A percentile compares a stretch with the other conserved stretches of the same genome.
phyloP scores from a whole-genome alignment of 1,284 basidiomycete genomes.

The Apiotrichum sp. region DNA sequence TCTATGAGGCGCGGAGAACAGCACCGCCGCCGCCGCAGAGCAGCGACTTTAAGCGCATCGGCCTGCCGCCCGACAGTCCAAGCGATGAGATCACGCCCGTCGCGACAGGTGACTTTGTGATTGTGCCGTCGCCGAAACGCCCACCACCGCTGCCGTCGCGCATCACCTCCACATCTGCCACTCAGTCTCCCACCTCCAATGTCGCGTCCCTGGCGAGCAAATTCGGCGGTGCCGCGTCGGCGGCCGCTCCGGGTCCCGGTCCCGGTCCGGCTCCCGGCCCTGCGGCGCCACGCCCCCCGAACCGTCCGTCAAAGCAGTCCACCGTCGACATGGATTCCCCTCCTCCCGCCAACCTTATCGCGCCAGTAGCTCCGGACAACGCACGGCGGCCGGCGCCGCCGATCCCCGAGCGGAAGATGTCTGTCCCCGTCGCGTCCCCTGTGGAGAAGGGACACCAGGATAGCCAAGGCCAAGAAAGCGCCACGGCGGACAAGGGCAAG shows the following conservation, averaged over 20 bases:
- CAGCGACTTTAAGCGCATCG: conserved; percentile 13
- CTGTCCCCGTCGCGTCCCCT: not conserved
- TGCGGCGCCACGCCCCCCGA: not conserved
- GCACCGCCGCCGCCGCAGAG: conserved; percentile 9
- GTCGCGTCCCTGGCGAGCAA: not conserved
- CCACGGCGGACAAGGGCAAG: too few species aligned
- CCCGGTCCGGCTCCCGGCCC: not conserved
- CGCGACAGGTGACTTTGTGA: conserved; percentile 37
- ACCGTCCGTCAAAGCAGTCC: not conserved
- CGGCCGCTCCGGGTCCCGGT: too few species aligned
- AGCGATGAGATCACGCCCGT: conserved; percentile 26
- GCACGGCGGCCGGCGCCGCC: not conserved
- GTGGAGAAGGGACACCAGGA: not conserved
- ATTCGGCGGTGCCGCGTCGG: not conserved
- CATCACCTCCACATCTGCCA: not conserved
- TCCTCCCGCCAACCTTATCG: conserved; percentile 4
- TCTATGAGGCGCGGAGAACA: conserved; percentile 13
- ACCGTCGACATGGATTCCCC: conserved; percentile 15
- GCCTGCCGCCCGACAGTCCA: conserved; percentile 4
- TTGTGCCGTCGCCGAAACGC: conserved; percentile 23
- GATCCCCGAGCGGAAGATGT: not conserved
- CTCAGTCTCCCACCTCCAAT: not conserved
- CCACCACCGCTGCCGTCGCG: conserved; percentile 2
- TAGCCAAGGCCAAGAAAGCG: too few species aligned
- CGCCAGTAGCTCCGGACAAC: conserved; percentile 10